Conservation (phyloP, 345 rosid genomes). For the rapeseed (Brassica napus) region Da-Ae NC_063450.1:36867501-36868000, state of each 20-base stretch:
- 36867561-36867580: constrained; percentile 96
- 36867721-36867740: not conserved
- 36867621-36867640: constrained; percentile 84
- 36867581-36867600: constrained; percentile 90
- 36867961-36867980: constrained; percentile 23
- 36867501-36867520: constrained; percentile 66
- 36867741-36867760: constrained; percentile 40
- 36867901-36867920: constrained; percentile 77
- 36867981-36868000: not conserved
- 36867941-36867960: constrained; percentile 96
- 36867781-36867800: constrained; percentile 95
- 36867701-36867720: too few relatives aligned
- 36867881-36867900: constrained; percentile 17
- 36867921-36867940: constrained; percentile 89
- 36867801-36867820: constrained; percentile 88
- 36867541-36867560: constrained; percentile 92
- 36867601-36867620: constrained; percentile 79
- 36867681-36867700: not conserved
- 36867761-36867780: constrained; percentile 95
- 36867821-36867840: constrained; percentile 61
- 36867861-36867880: too few relatives aligned
- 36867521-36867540: constrained; percentile 59
- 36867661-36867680: constrained; percentile 77
- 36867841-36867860: too few relatives aligned
- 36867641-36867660: constrained; percentile 74